Evolutionary conservation across 805 yeast genomes (phyloP), one percentile per base, ranked within the genome.

Genomic region (Vanderwaltozyma polyspora): DNA sequence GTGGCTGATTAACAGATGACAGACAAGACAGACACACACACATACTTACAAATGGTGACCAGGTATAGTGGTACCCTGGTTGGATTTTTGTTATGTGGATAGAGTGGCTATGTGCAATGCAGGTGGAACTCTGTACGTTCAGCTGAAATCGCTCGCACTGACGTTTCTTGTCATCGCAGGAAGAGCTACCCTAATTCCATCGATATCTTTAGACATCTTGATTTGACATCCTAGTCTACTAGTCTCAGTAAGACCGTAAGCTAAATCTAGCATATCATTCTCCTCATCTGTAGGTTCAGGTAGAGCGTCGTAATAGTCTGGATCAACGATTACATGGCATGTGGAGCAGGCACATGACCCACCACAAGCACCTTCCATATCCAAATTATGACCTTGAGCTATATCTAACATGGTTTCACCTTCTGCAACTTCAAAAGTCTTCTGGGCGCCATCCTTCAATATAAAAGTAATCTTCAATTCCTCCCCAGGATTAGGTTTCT

Each of bases 321-420:
- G 97, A 55, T 91, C 98, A 26, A 91, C 86, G 33, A 91, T 89
- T 35, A 91, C 79, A 61, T 91, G 98, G 55, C 98, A 91, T 0
- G 98, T 91, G 5, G 96, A 86, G 57, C 98, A 91, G 1, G 98
- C 98, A 67, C 98, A 91, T 4, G 96, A 85, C 3, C 97, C 98
- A 16, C 98, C 98, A 61, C 98, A 91, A 0, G 98, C 98, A 29
- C 84, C 95, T 57, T 91, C 98, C 91, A 91, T 87, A 45, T 91
- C 98, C 38, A 91, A 60, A 49, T 87, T 80, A 53, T 87, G 62
- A 3, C 91, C 93, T 62, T 91, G 97, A 5, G 97, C 98, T 37
- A 91, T 85, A 55, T 91, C 98, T 55, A 91, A 63, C 19, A 91
- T 53, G 25, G 86, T 76, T 53, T 91, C 98, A 11, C 97, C 97